These are phyloP conservation scores for Paramyrothecium roridum DNA, from an alignment of 2,329 filamentous ascomycete genomes.

Conservation along the genomic window DNA sequence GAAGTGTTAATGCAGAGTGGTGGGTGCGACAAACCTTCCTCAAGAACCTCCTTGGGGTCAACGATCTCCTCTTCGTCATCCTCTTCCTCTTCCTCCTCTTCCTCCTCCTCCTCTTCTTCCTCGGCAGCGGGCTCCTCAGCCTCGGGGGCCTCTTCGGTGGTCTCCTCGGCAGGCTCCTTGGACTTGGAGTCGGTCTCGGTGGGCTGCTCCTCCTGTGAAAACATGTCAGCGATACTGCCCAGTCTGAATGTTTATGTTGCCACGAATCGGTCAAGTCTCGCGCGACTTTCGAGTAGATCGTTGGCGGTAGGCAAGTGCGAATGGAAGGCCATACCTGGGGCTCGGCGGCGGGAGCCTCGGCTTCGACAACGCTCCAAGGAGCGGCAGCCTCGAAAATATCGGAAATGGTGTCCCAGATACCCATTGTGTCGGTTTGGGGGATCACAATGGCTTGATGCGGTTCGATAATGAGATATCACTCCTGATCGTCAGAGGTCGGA, in stretches of 20 bases:
- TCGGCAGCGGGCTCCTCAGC: slow-evolving; percentile 26
- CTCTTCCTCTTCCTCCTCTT: slow-evolving; percentile 58
- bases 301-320: not conserved
- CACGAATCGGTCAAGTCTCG: not conserved
- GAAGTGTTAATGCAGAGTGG: not conserved
- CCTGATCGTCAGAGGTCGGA: slow-evolving; percentile 34
- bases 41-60: slow-evolving; percentile 83
- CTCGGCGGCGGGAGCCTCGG: slow-evolving; percentile 66
- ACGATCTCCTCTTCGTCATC: slow-evolving; percentile 80
- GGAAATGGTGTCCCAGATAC: slow-evolving; percentile 63
- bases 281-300: not conserved
- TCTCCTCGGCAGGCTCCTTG: slow-evolving; percentile 19
- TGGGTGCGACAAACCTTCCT: slow-evolving; percentile 73
- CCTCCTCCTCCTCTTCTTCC: slow-evolving; percentile 35
- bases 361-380: slow-evolving; percentile 63
- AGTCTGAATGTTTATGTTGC: no score
- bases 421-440: slow-evolving; percentile 49
- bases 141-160: slow-evolving; percentile 21
- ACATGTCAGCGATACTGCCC: not conserved
- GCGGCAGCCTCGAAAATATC: slow-evolving; percentile 63
- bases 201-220: slow-evolving; percentile 31
- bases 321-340: slow-evolving; percentile 43
- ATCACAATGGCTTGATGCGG: slow-evolving; percentile 39
- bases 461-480: slow-evolving; percentile 29
- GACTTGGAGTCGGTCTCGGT: slow-evolving; percentile 54